phyloP scores from a whole-genome alignment of 2,329 filamentous ascomycete species.

The Trichoderma sp. region DNA sequence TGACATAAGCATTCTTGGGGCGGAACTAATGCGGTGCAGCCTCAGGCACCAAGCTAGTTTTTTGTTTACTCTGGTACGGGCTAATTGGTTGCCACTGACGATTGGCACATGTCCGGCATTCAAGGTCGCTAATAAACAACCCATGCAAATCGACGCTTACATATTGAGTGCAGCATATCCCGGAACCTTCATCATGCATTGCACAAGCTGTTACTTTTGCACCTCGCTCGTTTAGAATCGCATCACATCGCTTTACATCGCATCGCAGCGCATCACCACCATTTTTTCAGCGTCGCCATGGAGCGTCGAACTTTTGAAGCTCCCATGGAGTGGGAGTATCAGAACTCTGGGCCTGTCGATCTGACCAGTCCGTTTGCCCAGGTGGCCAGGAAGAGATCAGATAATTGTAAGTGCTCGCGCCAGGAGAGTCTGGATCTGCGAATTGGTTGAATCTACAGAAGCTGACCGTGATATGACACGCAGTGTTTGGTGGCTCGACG shows the following conservation, averaged over 20 bases:
- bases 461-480: not conserved
- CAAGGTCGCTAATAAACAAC: not conserved
- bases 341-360: constrained; percentile 55
- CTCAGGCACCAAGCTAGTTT: constrained; percentile 15
- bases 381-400: constrained; percentile 41
- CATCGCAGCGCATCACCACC: not conserved
- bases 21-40: not conserved
- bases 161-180: not conserved
- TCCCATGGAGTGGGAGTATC: constrained; percentile 67
- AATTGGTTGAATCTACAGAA: not conserved
- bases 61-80: constrained; percentile 36
- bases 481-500: constrained; percentile 40
- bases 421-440: not conserved
- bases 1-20: constrained; percentile 30
- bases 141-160: not conserved
- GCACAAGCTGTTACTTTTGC: not conserved
- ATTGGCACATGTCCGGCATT: not conserved
- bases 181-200: not conserved
- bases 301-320: constrained; percentile 56
- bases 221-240: not conserved
- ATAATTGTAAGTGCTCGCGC: constrained; percentile 40
- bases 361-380: constrained; percentile 61
- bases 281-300: constrained; percentile 35
- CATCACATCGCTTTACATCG: not conserved
- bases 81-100: constrained; percentile 28